Base-by-base conservation (phyloP, 139 green algal genomes). In the Ettlia oleoabundans region DNA sequence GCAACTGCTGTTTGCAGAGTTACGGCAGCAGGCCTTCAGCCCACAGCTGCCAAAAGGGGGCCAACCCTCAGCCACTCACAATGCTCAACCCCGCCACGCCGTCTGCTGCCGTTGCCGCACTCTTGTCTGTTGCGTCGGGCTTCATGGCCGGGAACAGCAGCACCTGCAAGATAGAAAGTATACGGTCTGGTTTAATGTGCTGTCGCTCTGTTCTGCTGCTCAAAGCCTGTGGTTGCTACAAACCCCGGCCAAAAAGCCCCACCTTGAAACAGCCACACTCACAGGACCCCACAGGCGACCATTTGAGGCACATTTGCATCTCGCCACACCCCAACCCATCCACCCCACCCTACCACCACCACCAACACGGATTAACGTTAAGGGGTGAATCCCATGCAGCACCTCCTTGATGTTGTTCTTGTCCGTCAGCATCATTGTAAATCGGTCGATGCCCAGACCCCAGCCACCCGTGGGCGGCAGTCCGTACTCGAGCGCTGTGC, bases 81-180 rank as follows among this genome's bases (percentile, higher is more conserved):
- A 81, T 55, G 75, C 38, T 55, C 8, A 81, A 58, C 13, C 58
- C 75, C 5, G 58, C 75, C 38, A 81, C 30, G 38, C 75, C 58
- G 19, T 80, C 73, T 7, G 47, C 47, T 6, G 38, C 52, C 5
- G 33, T 35, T 3, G 53, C 28, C 4, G 70, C 30, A 1, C 19
- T 26, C 30, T 63, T 40, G 1, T 52, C 67, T 15, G 77, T 32
- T 4, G 21, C 92, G 47, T 98, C 92, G 2, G 97, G 97, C 92
- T 99, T 99, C 96, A 99, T 99, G 8, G 96, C 97, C 19, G 97
- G 97, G 92, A 99, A 99, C 58, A 99, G 88, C 66, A 99, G 90
- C 58, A 99, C 96, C 93, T 98, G 90, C 73, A 30, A 21, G 24
- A 21, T 33, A n/a, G 7, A 21, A 30, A n/a, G 26, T 21, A 15